Percentiles rank a stretch among this genome's conserved stretches.
Conservation (phyloP, 208 protist genomes). For the Wallacemonas sp. region DNA sequence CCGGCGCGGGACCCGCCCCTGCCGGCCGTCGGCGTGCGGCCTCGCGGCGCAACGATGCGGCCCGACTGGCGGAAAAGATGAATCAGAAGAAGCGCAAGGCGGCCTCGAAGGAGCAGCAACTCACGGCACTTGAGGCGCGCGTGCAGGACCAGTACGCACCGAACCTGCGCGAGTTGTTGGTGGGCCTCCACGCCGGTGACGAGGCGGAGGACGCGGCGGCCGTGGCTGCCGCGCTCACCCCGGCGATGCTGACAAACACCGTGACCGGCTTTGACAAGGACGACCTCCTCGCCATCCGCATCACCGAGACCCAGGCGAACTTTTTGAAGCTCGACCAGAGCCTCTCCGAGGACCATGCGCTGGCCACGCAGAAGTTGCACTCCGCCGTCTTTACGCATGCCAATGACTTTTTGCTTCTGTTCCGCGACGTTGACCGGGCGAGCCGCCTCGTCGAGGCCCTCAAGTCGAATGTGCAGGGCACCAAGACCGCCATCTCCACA, state of each 20-base stretch:
- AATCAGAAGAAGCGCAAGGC: slow-evolving; percentile 14
- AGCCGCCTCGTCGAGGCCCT: slow-evolving; percentile 73
- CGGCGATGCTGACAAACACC: slow-evolving; percentile 8
- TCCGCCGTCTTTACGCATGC: slow-evolving; percentile 72
- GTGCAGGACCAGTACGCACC: slow-evolving; percentile 67
- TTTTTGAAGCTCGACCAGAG: slow-evolving; percentile 77
- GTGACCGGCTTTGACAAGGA: slow-evolving; percentile 68
- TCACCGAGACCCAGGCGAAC: slow-evolving; percentile 57
- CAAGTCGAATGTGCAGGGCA: slow-evolving; percentile 84
- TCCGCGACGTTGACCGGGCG: slow-evolving; percentile 77
- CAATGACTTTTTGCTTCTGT: slow-evolving; percentile 79
- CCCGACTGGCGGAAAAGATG: slow-evolving; percentile 40
- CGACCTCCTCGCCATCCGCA: slow-evolving; percentile 55
- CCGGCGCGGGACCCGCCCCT: too few relatives aligned
- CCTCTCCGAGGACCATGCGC: slow-evolving; percentile 69
- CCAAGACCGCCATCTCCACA: slow-evolving; percentile 75
- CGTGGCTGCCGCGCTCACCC: slow-evolving; percentile 18
- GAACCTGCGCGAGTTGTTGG: slow-evolving; percentile 23
- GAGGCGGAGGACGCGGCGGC: slow-evolving; percentile 7
- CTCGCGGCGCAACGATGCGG: slow-evolving; percentile 19
- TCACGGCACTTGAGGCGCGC: slow-evolving; percentile 46
- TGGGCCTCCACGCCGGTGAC: not conserved
- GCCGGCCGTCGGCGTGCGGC: not conserved
- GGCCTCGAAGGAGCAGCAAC: slow-evolving; percentile 23
- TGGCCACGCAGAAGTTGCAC: slow-evolving; percentile 68